Conservation (phyloP, 768 basidiomycete genomes). For the Fistulinella prunicolor region DNA sequence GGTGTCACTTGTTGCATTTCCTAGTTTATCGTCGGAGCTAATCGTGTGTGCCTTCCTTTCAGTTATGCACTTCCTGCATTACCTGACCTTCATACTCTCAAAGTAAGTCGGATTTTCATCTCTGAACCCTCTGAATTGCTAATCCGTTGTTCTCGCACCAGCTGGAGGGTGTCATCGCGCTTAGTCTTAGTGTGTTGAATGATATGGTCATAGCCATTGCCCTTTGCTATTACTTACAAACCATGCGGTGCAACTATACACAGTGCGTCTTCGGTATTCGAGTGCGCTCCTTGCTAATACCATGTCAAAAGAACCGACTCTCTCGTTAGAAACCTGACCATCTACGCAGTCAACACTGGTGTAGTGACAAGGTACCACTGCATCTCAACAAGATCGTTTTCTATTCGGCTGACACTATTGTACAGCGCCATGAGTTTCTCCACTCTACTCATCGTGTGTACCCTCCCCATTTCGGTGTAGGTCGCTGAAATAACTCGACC, state of each 20-base stretch:
- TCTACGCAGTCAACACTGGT: slow-evolving; percentile 64
- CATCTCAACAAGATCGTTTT: not conserved
- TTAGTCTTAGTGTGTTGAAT: slow-evolving; percentile 48
- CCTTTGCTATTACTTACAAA: slow-evolving; percentile 53
- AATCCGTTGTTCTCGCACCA: slow-evolving; percentile 18
- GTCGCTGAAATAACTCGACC: not conserved
- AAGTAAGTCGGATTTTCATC: slow-evolving; percentile 33
- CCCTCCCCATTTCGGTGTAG: not conserved
- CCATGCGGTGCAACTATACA: slow-evolving; percentile 48
- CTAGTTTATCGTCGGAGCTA: not conserved
- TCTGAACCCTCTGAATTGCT: not conserved
- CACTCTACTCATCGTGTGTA: slow-evolving; percentile 54
- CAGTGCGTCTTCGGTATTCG: slow-evolving; percentile 30
- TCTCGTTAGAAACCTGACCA: slow-evolving; percentile 51
- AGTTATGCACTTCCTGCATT: slow-evolving; percentile 45
- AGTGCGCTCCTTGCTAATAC: not conserved
- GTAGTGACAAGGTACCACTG: slow-evolving; percentile 52
- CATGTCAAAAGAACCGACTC: slow-evolving; percentile 44
- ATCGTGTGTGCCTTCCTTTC: not conserved
- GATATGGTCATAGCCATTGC: slow-evolving; percentile 52
- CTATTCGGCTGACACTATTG: not conserved
- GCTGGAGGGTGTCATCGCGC: slow-evolving; percentile 46
- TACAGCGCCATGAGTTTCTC: slow-evolving; percentile 35
- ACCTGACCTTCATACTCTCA: slow-evolving; percentile 40
- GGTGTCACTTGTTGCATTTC: slow-evolving; percentile 28